Evolutionary conservation across 306 rosid species (phyloP).

Genomic region (Medicago arabica): DNA sequence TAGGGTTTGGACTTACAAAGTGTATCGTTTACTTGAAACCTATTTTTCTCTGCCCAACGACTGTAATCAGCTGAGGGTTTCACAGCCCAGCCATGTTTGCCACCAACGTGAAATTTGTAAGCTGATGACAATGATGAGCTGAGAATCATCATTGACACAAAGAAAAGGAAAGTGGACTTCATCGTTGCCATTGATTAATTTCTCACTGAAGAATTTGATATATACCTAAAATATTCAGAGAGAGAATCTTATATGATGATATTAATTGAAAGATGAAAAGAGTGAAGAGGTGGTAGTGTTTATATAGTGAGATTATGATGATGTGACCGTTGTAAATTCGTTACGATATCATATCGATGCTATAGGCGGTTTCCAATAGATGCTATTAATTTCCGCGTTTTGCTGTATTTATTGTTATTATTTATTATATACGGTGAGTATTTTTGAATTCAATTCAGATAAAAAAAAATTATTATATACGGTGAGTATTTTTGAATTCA

Average conservation of each 20-base stretch:
- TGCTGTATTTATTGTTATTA: no score
- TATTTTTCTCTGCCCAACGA: conserved; percentile 65
- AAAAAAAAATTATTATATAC: no score
- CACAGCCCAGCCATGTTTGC: conserved; percentile 69
- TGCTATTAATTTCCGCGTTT: no score
- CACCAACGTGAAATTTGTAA: conserved; percentile 61
- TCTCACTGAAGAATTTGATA: background rate
- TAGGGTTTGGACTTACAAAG: conserved; percentile 48
- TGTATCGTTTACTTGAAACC: conserved; percentile 77
- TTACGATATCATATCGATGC: no score
- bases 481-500: no score
- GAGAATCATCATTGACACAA: conserved; percentile 6
- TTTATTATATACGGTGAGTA: no score
- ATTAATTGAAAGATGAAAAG: background rate
- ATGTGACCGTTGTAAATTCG: background rate
- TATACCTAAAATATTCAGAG: background rate
- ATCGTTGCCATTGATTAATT: background rate
- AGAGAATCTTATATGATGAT: background rate
- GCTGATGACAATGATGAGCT: conserved; percentile 34
- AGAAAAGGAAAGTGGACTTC: conserved; percentile 1
- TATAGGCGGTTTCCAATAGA: no score
- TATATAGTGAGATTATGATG: background rate
- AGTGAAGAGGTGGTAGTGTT: background rate
- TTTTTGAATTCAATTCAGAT: no score
- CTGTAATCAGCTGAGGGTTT: conserved; percentile 58